These are phyloP conservation scores for Pseudogymnoascus sp. DNA, from an alignment of 2,329 filamentous ascomycete species.

Conservation along the genomic window DNA sequence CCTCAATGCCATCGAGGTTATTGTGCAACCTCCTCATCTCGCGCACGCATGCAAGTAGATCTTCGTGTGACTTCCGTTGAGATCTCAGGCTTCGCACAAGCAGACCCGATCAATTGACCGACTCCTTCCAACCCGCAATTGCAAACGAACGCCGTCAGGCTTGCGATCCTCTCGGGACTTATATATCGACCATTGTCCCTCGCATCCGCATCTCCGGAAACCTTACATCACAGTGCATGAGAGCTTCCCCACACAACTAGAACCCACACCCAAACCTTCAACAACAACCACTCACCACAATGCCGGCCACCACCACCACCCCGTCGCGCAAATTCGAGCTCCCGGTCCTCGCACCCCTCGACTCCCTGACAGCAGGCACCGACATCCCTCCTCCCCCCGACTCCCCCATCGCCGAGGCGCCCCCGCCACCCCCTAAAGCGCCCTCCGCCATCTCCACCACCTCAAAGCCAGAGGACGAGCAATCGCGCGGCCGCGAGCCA, in stretches of 20 bases:
- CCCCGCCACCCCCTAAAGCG: constrained; percentile 14
- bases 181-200: not conserved
- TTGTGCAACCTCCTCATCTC: constrained; percentile 8
- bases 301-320: not conserved
- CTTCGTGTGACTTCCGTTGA: constrained; percentile 6
- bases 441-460: constrained; percentile 10
- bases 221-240: constrained; percentile 7
- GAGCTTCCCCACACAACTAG: constrained; percentile 3
- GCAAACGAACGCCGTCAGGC: not conserved
- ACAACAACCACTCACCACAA: not conserved
- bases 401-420: constrained; percentile 25
- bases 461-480: not conserved
- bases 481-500: not conserved
- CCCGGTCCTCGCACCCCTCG: constrained; percentile 24
- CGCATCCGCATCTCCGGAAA: not conserved
- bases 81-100: constrained; percentile 1
- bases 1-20: constrained; percentile 3
- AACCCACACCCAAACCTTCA: not conserved
- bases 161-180: not conserved
- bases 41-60: constrained; percentile 2
- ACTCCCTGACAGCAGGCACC: constrained; percentile 28
- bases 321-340: constrained; percentile 25
- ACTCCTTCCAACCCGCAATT: not conserved
- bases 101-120: not conserved
- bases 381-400: constrained; percentile 28